phyloP scores from a whole-genome alignment of 2,329 filamentous ascomycete species.

The Pseudocercospora vitis region DNA sequence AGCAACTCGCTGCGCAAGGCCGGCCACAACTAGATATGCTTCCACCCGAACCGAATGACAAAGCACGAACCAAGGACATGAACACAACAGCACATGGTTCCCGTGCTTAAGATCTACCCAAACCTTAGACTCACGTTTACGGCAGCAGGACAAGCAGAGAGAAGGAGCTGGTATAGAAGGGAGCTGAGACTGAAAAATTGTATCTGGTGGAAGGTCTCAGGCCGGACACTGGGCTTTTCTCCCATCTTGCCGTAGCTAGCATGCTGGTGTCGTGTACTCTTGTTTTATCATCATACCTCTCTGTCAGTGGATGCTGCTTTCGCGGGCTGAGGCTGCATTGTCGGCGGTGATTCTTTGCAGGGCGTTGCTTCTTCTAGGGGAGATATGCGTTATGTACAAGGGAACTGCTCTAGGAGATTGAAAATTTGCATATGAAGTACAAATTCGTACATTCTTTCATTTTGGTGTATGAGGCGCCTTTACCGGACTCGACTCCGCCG shows the following conservation, averaged over 20 bases:
- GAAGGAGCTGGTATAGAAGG: slow-evolving; percentile 13
- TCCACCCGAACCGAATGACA: slow-evolving; percentile 25
- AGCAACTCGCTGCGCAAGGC: slow-evolving; percentile 57
- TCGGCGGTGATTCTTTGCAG: slow-evolving; percentile 20
- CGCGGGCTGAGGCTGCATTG: slow-evolving; percentile 21
- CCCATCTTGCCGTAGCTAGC: slow-evolving; percentile 26
- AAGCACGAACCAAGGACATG: slow-evolving; percentile 23
- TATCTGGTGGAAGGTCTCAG: slow-evolving; percentile 12
- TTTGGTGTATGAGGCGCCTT: not conserved
- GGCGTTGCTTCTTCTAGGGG: slow-evolving; percentile 19
- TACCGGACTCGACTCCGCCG: not conserved
- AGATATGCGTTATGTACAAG: slow-evolving; percentile 21
- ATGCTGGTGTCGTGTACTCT: slow-evolving; percentile 25
- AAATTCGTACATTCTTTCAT: not conserved
- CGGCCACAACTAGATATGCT: slow-evolving; percentile 46
- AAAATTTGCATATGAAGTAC: slow-evolving; percentile 23
- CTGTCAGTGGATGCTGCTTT: slow-evolving; percentile 20
- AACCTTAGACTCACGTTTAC: slow-evolving; percentile 29
- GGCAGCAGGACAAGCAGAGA: slow-evolving; percentile 31
- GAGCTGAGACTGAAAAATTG: slow-evolving; percentile 14
- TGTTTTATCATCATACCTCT: slow-evolving; percentile 15
- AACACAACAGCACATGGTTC: slow-evolving; percentile 26
- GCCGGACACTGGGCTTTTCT: slow-evolving; percentile 14
- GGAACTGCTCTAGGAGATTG: slow-evolving; percentile 20
- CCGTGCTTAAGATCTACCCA: slow-evolving; percentile 21